Percentiles rank a stretch among this genome's conserved stretches.
Evolutionary conservation across 176 grass and related monocot species (phyloP).

Genomic region (Oryza meridionalis): DNA sequence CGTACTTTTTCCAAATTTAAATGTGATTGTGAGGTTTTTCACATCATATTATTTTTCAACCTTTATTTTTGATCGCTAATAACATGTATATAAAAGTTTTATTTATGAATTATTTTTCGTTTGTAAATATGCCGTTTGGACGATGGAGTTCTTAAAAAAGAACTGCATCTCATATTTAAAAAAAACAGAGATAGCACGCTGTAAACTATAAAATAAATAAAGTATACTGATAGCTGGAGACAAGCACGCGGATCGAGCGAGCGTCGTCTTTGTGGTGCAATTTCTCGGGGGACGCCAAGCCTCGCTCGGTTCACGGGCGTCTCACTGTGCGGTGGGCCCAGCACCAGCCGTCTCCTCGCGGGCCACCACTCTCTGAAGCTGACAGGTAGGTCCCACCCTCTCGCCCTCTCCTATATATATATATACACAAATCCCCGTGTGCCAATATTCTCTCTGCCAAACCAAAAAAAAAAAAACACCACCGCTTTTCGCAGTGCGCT

Average conservation of each 20-base stretch:
- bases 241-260: background rate
- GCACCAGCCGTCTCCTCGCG: background rate
- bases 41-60: too few relatives aligned
- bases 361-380: background rate
- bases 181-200: too few relatives aligned
- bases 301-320: slow-evolving; percentile 14
- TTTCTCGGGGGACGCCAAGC: too few relatives aligned
- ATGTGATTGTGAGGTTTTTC: too few relatives aligned
- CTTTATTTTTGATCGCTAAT: too few relatives aligned
- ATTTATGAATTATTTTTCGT: too few relatives aligned
- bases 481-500: slow-evolving; percentile 21
- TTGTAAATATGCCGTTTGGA: too few relatives aligned
- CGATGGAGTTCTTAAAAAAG: too few relatives aligned
- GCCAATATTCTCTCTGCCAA: slow-evolving; percentile 20
- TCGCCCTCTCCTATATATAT: background rate
- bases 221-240: background rate
- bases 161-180: too few relatives aligned
- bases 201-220: too few relatives aligned
- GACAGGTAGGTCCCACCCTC: background rate
- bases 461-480: background rate
- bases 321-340: background rate
- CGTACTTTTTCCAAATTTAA: too few relatives aligned
- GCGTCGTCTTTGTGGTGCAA: background rate
- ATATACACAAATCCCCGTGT: background rate
- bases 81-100: too few relatives aligned